Conservation (phyloP, 192 early-diverging fungal species). For the Lunasporangiospora selenospora region DNA sequence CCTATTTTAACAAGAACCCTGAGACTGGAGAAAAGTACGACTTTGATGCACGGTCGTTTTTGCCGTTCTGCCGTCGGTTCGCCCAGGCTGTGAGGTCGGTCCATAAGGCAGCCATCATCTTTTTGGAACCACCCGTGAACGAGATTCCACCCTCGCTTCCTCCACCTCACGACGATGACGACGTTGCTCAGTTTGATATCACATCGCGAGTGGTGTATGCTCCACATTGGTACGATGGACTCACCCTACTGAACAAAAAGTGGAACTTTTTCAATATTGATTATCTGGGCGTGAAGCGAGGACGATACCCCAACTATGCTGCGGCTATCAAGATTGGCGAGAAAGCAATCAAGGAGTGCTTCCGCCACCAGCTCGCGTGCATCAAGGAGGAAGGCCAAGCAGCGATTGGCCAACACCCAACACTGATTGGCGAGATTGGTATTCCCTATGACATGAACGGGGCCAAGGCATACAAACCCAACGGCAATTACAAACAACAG, state of each 20-base stretch:
- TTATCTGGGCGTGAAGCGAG: constrained; percentile 60
- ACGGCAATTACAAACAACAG: constrained; percentile 46
- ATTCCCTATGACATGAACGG: constrained; percentile 62
- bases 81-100: constrained; percentile 48
- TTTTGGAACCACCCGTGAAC: constrained; percentile 64
- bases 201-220: constrained; percentile 56
- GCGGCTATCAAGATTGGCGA: constrained; percentile 59
- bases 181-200: constrained; percentile 42
- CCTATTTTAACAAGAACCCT: constrained; percentile 59
- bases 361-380: constrained; percentile 52
- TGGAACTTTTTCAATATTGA: constrained; percentile 66
- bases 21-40: constrained; percentile 35
- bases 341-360: constrained; percentile 58
- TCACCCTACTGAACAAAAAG: constrained; percentile 65
- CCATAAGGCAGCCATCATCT: constrained; percentile 57
- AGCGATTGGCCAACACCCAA: constrained; percentile 54
- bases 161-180: constrained; percentile 43
- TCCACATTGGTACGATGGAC: constrained; percentile 67
- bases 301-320: constrained; percentile 55
- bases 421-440: constrained; percentile 58
- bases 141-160: constrained; percentile 56
- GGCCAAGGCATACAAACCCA: constrained; percentile 20
- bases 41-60: constrained; percentile 66
- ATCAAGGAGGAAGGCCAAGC: constrained; percentile 55
- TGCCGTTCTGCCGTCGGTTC: constrained; percentile 50